phyloP scores from a whole-genome alignment of 331 rosid genomes.

The Erythrophleum ivorense region DNA sequence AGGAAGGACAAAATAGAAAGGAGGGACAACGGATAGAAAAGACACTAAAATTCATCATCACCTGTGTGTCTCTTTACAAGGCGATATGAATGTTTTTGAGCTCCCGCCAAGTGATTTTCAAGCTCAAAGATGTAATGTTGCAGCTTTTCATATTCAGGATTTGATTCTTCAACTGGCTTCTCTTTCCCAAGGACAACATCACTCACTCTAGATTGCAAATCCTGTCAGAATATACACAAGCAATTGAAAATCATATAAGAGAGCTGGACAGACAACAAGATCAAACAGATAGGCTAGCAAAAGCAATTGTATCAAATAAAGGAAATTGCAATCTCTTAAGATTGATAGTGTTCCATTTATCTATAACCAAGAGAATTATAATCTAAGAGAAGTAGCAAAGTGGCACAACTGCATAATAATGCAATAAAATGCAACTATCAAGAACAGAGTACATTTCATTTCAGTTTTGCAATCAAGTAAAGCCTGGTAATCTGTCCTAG shows the following conservation, averaged over 20 bases:
- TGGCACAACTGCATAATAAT: constrained; percentile 19
- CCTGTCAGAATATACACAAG: constrained; percentile 56
- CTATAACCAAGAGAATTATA: neutral
- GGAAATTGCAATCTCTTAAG: neutral
- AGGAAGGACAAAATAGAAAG: constrained; percentile 24
- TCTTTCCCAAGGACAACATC: constrained; percentile 98
- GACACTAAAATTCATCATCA: constrained; percentile 36
- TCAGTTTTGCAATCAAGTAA: neutral
- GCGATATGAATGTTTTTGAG: constrained; percentile 97
- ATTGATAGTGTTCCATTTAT: neutral
- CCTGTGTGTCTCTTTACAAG: constrained; percentile 99
- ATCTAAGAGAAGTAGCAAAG: constrained; percentile 7
- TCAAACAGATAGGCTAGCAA: constrained; percentile 28
- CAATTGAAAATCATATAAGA: constrained; percentile 16
- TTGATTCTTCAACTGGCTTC: constrained; percentile 95
- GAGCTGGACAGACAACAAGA: constrained; percentile 8
- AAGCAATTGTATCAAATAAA: constrained; percentile 19
- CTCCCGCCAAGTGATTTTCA: constrained; percentile 93
- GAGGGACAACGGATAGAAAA: neutral
- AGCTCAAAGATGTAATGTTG: constrained; percentile 95
- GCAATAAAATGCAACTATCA: constrained; percentile 29
- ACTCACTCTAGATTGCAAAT: constrained; percentile 93
- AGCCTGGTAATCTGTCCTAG: neutral
- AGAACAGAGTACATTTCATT: neutral
- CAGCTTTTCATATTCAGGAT: constrained; percentile 89